A percentile compares a stretch with the other conserved stretches of the same genome.
These are phyloP conservation scores for Lasiodiplodia sp. DNA, from an alignment of 2,329 filamentous ascomycete genomes.

Conservation along the genomic window DNA sequence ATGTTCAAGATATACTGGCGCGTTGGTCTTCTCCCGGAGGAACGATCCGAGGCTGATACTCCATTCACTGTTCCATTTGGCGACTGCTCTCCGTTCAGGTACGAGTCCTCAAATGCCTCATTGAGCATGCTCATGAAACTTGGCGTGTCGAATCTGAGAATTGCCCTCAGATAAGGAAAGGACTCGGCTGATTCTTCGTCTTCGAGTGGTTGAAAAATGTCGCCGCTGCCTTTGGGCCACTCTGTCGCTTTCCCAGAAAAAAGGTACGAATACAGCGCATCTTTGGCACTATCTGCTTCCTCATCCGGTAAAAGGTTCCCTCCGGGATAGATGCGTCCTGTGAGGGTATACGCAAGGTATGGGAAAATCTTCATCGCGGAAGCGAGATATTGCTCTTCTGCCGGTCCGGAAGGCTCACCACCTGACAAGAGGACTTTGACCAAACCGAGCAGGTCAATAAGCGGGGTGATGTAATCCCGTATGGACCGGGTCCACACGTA, in stretches of 20 bases:
- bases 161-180: constrained; percentile 83
- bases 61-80: constrained; percentile 56
- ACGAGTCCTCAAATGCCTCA: constrained; percentile 95
- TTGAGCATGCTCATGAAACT: constrained; percentile 96
- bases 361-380: constrained; percentile 92
- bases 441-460: constrained; percentile 81
- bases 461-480: constrained; percentile 85
- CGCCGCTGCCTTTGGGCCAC: constrained; percentile 73
- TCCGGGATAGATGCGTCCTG: constrained; percentile 89
- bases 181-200: constrained; percentile 67
- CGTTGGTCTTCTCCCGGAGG: constrained; percentile 63
- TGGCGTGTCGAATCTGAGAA: constrained; percentile 86
- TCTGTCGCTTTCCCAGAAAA: constrained; percentile 82
- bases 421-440: constrained; percentile 63
- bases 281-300: constrained; percentile 79
- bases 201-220: constrained; percentile 60
- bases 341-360: constrained; percentile 90
- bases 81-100: constrained; percentile 79
- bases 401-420: constrained; percentile 60
- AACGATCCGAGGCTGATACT: constrained; percentile 35
- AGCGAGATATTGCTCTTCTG: constrained; percentile 68
- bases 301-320: constrained; percentile 76
- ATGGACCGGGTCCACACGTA: constrained; percentile 97
- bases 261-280: constrained; percentile 89
- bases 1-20: constrained; percentile 93